A percentile compares a stretch with the other conserved stretches of the same genome.
Evolutionary conservation across 2,329 filamentous ascomycete species (phyloP).

Genomic region (Colletotrichum orchidophilum): DNA sequence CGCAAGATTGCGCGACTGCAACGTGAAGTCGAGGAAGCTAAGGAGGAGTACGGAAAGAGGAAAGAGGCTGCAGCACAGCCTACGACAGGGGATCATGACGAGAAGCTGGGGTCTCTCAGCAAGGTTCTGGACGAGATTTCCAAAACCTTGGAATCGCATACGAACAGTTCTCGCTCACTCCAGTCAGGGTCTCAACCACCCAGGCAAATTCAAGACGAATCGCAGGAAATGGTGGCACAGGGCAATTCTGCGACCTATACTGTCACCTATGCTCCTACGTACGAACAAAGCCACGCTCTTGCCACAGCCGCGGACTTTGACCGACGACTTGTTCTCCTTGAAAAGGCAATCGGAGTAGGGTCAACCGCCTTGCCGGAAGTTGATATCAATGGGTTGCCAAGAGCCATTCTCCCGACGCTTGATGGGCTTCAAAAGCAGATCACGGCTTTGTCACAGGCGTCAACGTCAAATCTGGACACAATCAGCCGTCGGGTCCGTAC

Average conservation of each 20-base stretch:
- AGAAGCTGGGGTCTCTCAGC: slow-evolving; percentile 74
- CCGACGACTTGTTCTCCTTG: slow-evolving; percentile 78
- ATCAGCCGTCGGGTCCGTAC: slow-evolving; percentile 75
- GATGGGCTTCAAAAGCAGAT: slow-evolving; percentile 85
- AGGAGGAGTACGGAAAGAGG: slow-evolving; percentile 67
- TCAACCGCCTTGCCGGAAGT: slow-evolving; percentile 72
- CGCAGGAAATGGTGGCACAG: slow-evolving; percentile 34
- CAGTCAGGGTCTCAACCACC: not conserved
- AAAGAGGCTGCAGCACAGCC: slow-evolving; percentile 55
- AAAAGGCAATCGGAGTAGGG: slow-evolving; percentile 82
- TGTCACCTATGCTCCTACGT: slow-evolving; percentile 70
- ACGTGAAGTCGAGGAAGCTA: slow-evolving; percentile 82
- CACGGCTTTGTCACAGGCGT: slow-evolving; percentile 76
- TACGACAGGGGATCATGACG: slow-evolving; percentile 53
- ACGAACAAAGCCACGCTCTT: slow-evolving; percentile 75
- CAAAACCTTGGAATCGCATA: slow-evolving; percentile 39
- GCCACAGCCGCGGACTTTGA: slow-evolving; percentile 90
- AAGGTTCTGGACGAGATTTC: slow-evolving; percentile 75
- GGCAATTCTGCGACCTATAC: slow-evolving; percentile 60
- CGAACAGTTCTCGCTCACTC: slow-evolving; percentile 29
- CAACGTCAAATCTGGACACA: slow-evolving; percentile 76
- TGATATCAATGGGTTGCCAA: slow-evolving; percentile 63
- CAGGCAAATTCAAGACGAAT: slow-evolving; percentile 35
- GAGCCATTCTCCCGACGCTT: slow-evolving; percentile 84
- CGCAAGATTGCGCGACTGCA: slow-evolving; percentile 83